These are phyloP conservation scores for Forsythia viridissima DNA, from an alignment of 257 asterid species.

Conservation along the genomic window DNA sequence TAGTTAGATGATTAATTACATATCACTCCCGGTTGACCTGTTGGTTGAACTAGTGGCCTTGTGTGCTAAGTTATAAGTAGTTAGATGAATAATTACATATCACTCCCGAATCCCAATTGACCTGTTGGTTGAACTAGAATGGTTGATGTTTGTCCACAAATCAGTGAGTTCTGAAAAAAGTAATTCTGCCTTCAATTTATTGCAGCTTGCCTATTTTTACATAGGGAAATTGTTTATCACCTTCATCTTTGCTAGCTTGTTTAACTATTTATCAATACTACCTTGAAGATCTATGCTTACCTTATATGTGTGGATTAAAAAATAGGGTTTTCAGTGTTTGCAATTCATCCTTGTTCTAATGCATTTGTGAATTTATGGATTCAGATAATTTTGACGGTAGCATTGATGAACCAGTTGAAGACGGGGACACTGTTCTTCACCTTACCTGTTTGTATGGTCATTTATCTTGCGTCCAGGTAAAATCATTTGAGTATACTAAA, in stretches of 20 bases:
- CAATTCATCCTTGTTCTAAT: conserved; percentile 15
- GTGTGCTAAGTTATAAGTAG: neutral
- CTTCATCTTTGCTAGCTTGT: neutral
- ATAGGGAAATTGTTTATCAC: neutral
- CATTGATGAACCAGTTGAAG: conserved; percentile 83
- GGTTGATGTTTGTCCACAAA: neutral
- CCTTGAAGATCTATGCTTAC: neutral
- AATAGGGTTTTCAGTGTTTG: neutral
- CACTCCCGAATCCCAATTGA: neutral
- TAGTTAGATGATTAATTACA: no score
- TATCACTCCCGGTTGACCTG: neutral
- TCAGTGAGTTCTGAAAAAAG: neutral
- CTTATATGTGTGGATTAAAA: neutral
- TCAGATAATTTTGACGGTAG: conserved; percentile 67
- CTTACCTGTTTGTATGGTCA: conserved; percentile 88
- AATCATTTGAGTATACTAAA: conserved; percentile 13
- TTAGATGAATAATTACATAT: neutral
- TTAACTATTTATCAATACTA: neutral
- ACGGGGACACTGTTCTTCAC: conserved; percentile 95
- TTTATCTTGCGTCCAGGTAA: conserved; percentile 76
- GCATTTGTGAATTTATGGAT: conserved; percentile 14
- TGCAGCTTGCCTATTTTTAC: neutral
- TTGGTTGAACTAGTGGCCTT: neutral
- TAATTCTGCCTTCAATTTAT: neutral
- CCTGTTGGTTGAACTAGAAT: neutral